phyloP scores from a whole-genome alignment of 2,329 filamentous ascomycete genomes.

The Lasiodiplodia sp. region DNA sequence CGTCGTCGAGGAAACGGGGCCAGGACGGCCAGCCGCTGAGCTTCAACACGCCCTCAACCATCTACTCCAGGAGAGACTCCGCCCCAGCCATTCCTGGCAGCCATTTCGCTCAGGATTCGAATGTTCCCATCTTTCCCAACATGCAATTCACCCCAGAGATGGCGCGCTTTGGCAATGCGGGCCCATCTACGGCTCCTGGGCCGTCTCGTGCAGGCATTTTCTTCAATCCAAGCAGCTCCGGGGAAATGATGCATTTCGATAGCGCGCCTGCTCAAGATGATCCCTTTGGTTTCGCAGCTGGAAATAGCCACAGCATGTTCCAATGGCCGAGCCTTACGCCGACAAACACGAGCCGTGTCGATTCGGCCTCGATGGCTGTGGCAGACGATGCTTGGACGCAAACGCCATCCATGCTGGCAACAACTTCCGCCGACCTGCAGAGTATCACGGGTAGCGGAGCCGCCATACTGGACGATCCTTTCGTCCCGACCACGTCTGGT shows the following conservation, averaged over 20 bases:
- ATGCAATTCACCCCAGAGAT: constrained; percentile 66
- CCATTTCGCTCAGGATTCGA: constrained; percentile 36
- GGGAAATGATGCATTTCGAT: constrained; percentile 1
- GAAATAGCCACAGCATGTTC: not conserved
- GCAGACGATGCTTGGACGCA: constrained; percentile 19
- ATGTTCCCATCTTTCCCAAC: constrained; percentile 56
- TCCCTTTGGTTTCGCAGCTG: constrained; percentile 24
- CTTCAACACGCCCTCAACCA: constrained; percentile 27
- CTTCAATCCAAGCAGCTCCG: constrained; percentile 40
- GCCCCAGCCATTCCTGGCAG: constrained; percentile 12
- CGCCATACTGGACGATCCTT: constrained; percentile 32
- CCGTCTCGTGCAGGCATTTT: constrained; percentile 58
- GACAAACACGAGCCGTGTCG: constrained; percentile 4
- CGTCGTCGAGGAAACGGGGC: constrained; percentile 56
- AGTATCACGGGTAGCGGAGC: constrained; percentile 9
- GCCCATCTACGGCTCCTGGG: constrained; percentile 63
- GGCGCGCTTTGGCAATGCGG: constrained; percentile 60
- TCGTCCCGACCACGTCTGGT: constrained; percentile 46
- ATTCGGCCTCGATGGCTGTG: constrained; percentile 22
- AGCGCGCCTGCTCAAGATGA: constrained; percentile 25
- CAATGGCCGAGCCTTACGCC: constrained; percentile 8
- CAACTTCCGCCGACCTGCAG: constrained; percentile 22
- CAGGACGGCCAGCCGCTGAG: constrained; percentile 31
- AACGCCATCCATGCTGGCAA: constrained; percentile 22
- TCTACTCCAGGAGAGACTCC: constrained; percentile 25